A percentile compares a stretch with the other conserved stretches of the same genome.
Evolutionary conservation across 306 rosid genomes (phyloP).

Genomic region (Quercus parvula): DNA sequence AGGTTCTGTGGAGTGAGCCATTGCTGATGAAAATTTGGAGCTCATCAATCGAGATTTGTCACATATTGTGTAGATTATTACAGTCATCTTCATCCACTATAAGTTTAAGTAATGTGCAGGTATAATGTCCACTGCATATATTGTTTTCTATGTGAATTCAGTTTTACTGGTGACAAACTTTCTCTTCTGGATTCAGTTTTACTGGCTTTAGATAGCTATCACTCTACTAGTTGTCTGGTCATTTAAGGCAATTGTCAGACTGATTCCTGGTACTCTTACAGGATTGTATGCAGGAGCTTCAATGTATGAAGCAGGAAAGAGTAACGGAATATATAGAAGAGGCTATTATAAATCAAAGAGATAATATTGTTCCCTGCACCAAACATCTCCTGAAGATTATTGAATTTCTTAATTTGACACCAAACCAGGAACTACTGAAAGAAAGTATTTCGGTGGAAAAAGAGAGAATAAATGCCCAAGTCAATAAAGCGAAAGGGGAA

Average conservation of each 20-base stretch:
- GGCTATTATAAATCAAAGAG: conserved; percentile 53
- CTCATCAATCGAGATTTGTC: conserved; percentile 54
- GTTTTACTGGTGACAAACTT: conserved; percentile 10
- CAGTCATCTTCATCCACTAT: conserved; percentile 48
- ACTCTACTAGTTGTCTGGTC: conserved; percentile 13
- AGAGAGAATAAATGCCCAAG: conserved; percentile 63
- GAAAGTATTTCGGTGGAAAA: conserved; percentile 81
- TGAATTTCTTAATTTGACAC: conserved; percentile 54
- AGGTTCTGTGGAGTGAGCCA: conserved; percentile 65
- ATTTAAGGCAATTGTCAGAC: conserved; percentile 6
- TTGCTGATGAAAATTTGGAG: conserved; percentile 59
- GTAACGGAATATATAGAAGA: conserved; percentile 60
- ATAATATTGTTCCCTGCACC: conserved; percentile 38
- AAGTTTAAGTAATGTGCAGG: conserved; percentile 64
- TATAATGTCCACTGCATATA: conserved; percentile 20
- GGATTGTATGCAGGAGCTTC: conserved; percentile 66
- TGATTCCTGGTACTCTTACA: conserved; percentile 42
- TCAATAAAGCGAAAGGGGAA: conserved; percentile 47
- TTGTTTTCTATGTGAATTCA: not conserved
- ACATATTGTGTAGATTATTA: conserved; percentile 37
- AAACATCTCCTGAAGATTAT: conserved; percentile 55
- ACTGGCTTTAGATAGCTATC: not conserved
- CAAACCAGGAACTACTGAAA: conserved; percentile 74
- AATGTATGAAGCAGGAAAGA: conserved; percentile 58
- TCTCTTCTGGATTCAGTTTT: conserved; percentile 6